Evolutionary conservation across 805 yeast genomes (phyloP), one percentile per base, ranked within the genome.

Genomic region (Wickerhamomyces canadensis): DNA sequence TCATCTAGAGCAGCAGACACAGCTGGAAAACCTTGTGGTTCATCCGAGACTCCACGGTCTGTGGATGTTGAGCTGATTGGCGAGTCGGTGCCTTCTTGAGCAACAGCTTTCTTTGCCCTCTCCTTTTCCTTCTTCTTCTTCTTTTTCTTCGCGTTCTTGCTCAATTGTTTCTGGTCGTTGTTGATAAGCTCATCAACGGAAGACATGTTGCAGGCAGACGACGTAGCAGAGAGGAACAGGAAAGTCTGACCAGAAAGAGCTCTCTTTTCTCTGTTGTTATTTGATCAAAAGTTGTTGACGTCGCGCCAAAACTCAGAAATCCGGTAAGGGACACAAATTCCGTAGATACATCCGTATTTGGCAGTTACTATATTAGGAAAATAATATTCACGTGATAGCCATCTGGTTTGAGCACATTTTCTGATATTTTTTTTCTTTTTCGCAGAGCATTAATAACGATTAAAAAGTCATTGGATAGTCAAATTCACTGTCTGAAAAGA

Each of bases 341-440:
- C n/a, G n/a, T n/a, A n/a, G n/a, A n/a, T n/a, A 27, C 14, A 23
- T 23, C 12, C 25, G 25, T 9, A 23, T 23, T 23, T 23, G 9
- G 28, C 7, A 26, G 8, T 26, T 26, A 26, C n/a, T 10, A 21
- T 7, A 26, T 26, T 26, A 26, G 8, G 31, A 11, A 18, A 29
- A 5, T 12, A 29, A 19, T 22, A 15, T 15, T 22, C 34, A 31
- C 34, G 14, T 31, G 34, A 23, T 15, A 27, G 13, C 17, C 41
- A 36, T 37, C 43, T 37, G 40, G 43, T 40, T 23, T 2, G 34
- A 7, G 27, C 35, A 30, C n/a, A 33, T 9, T 10, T 11, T 25
- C n/a, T 19, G 11, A 11, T 29, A 17, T 34, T 33, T 18, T 29
- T 25, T 18, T 29, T 31, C 26, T 36, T 34, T 22, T 31, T 30